These are phyloP conservation scores for Friedmanniomyces endolithicus DNA, from an alignment of 495 filamentous ascomycete genomes.

Conservation along the genomic window DNA sequence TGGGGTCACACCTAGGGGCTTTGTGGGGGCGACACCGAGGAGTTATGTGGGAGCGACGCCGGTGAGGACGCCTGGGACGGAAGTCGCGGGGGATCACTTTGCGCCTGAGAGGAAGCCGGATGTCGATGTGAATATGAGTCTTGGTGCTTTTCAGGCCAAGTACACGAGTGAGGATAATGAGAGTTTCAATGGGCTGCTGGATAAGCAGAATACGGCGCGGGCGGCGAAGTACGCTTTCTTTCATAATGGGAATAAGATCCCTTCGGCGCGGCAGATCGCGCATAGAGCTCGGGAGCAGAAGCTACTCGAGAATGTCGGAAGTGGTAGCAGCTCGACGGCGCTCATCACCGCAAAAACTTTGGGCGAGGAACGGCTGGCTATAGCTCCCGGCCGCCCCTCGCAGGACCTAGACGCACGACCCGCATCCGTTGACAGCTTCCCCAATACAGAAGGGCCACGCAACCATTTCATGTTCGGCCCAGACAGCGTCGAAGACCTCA, in stretches of 20 bases:
- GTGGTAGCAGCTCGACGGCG: slow-evolving; percentile 1
- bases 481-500: slow-evolving; percentile 53
- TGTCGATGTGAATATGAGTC: slow-evolving; percentile 70
- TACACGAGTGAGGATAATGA: slow-evolving; percentile 98
- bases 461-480: slow-evolving; percentile 87
- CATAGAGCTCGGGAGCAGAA: slow-evolving; percentile 51
- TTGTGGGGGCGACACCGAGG: slow-evolving; percentile 43
- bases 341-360: slow-evolving; percentile 20
- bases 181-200: slow-evolving; percentile 80
- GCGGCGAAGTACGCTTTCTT: slow-evolving; percentile 78
- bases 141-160: slow-evolving; percentile 74
- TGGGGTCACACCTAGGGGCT: slow-evolving; percentile 40
- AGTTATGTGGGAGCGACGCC: slow-evolving; percentile 50
- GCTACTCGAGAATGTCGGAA: slow-evolving; percentile 30
- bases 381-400: slow-evolving; percentile 17
- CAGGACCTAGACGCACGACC: slow-evolving; percentile 52
- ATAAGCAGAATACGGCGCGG: slow-evolving; percentile 76
- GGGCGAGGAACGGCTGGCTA: slow-evolving; percentile 1
- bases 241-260: slow-evolving; percentile 79
- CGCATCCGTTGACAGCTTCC: slow-evolving; percentile 69
- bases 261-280: slow-evolving; percentile 72
- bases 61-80: slow-evolving; percentile 22
- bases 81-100: slow-evolving; percentile 12
- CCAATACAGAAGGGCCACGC: slow-evolving; percentile 44
- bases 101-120: slow-evolving; percentile 30